Conservation (phyloP, 108 stramenopile genomes). For the Aurantiochytrium sp. region DNA sequence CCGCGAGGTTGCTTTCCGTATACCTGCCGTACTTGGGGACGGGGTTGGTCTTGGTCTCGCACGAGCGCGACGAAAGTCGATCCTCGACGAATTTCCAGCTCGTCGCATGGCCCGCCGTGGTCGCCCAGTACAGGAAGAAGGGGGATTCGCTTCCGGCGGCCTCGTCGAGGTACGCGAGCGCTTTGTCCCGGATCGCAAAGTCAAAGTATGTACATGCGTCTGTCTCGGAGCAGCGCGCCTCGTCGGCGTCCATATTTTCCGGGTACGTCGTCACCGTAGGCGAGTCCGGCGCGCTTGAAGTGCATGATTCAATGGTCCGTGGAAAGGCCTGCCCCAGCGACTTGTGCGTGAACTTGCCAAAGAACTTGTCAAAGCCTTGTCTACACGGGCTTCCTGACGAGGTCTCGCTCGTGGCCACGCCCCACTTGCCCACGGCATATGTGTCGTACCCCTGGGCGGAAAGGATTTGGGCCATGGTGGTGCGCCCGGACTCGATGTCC, state of each 20-base stretch:
- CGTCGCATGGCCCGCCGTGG: neutral
- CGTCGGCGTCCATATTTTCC: neutral
- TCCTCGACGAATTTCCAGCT: neutral
- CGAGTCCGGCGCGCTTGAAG: neutral
- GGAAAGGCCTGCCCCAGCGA: neutral
- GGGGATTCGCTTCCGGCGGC: neutral
- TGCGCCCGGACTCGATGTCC: neutral
- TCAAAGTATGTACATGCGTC: neutral
- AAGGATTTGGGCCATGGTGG: neutral
- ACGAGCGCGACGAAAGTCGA: neutral
- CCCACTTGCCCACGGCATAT: constrained; percentile 15
- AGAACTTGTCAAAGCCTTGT: constrained; percentile 1
- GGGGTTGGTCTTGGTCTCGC: neutral
- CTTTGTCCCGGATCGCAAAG: neutral
- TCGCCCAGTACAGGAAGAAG: constrained; percentile 27
- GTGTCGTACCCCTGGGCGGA: neutral
- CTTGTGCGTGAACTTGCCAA: constrained; percentile 15
- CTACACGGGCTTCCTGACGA: neutral
- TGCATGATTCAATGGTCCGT: neutral
- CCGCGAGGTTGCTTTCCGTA: neutral
- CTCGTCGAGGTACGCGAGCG: neutral
- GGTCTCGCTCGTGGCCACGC: neutral
- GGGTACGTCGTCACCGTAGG: neutral
- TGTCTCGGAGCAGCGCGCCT: neutral
- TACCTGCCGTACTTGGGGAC: neutral